Evolutionary conservation across 2,329 filamentous ascomycete genomes (phyloP), one percentile per base, ranked within the genome.

Genomic region (Dactylellina cionopaga): DNA sequence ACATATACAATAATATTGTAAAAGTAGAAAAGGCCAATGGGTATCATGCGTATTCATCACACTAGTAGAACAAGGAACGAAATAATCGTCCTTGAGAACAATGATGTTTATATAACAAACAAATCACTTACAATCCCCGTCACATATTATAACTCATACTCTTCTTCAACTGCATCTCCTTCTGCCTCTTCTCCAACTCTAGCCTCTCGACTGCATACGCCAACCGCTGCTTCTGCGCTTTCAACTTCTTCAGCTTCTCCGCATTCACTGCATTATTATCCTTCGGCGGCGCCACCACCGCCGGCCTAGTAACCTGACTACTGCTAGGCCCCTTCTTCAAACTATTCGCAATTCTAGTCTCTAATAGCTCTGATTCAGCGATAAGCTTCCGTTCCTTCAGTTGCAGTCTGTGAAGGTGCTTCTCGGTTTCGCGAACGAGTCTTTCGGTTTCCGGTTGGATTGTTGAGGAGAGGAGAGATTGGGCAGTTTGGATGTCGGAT

Each of bases 161-260:
- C 85, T 89, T 90, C 79, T 89, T 85, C 81, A 91, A 80, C 78
- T 91, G 88, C 76, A 89, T 84, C 80, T 91, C 76, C 65, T 77
- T 77, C 56, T 96, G 92, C 76, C 88, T 85, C n/a, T 92, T 90
- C 82, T 96, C 92, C 77, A 96, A 79, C 83, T 95, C 91, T 75
- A 97, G 80, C 72, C 92, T 85, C 79, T 95, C 92, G 15, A 96
- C 91, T 25, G 91, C 90, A 82, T 96, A 96, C 79, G 91, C 89
- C 76, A 96, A 81, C 52, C 92, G 87, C 80, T 96, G 92, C 81
- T 92, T 94, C 81, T 92, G 90, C 83, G 92, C 91, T 66, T 87
- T 84, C 64, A 95, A 80, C 74, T 90, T 89, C 77, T 87, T 88
- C 72, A 92, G 83, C 77, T 86, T 87, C 66, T 85, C 83, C 64